Conservation (phyloP, 306 rosid genomes). For the Canavalia gladiata region DNA sequence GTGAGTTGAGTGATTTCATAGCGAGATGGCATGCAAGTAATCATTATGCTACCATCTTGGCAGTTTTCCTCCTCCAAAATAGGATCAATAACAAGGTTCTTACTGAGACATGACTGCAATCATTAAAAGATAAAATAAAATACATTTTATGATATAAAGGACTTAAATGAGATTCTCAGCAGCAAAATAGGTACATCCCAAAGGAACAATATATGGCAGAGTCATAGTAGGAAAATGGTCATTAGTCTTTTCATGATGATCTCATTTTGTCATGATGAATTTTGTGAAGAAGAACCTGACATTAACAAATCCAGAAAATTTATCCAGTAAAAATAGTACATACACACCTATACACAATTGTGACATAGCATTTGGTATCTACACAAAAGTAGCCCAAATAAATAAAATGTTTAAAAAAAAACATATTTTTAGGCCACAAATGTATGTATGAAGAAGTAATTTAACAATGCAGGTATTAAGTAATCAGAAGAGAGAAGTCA, state of each 20-base stretch:
- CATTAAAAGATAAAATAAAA: conserved; percentile 11
- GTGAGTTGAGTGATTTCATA: conserved; percentile 94
- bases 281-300: conserved; percentile 19
- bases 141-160: conserved; percentile 22
- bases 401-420: neutral
- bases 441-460: neutral
- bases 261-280: conserved; percentile 23
- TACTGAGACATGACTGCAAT: conserved; percentile 79
- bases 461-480: conserved; percentile 11
- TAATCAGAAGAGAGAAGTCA: neutral
- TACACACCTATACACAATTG: neutral
- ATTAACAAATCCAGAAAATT: conserved; percentile 24
- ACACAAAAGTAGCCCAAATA: conserved; percentile 4
- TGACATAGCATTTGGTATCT: conserved; percentile 29
- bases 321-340: conserved; percentile 21
- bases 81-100: conserved; percentile 89
- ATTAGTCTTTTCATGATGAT: conserved; percentile 10
- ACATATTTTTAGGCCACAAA: neutral
- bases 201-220: conserved; percentile 1
- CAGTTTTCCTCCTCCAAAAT: conserved; percentile 86
- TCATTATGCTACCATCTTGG: conserved; percentile 93
- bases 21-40: conserved; percentile 93
- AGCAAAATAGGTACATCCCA: conserved; percentile 25
- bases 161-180: conserved; percentile 20
- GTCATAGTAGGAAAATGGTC: conserved; percentile 39